phyloP scores from a whole-genome alignment of 352 stramenopile species.

The Phytopythium boreale region DNA sequence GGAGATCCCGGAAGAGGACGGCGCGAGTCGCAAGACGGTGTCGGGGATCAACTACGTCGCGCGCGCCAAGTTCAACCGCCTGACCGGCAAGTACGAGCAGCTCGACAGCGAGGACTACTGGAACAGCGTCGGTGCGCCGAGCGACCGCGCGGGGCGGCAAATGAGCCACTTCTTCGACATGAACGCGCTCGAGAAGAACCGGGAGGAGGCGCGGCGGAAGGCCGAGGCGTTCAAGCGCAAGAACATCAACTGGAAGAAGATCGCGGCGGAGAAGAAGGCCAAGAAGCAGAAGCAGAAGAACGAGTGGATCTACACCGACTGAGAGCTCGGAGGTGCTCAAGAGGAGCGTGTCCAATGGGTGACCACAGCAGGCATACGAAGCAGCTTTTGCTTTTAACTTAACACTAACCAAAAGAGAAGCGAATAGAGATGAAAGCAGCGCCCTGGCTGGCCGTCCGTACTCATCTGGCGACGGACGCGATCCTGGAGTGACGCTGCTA shows the following conservation, averaged over 20 bases:
- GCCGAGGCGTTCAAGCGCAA: constrained; percentile 84
- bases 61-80: constrained; percentile 74
- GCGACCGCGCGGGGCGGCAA: constrained; percentile 71
- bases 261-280: constrained; percentile 80
- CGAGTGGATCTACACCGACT: constrained; percentile 85
- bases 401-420: background rate
- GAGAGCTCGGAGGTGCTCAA: constrained; percentile 6
- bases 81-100: constrained; percentile 74
- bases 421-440: background rate
- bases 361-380: background rate
- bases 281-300: constrained; percentile 85
- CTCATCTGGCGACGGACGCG: background rate
- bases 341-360: background rate
- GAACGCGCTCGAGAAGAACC: constrained; percentile 74
- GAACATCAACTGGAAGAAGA: constrained; percentile 87
- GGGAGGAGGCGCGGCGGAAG: constrained; percentile 64
- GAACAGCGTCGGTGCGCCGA: constrained; percentile 46
- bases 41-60: constrained; percentile 66
- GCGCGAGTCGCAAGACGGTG: constrained; percentile 29
- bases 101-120: constrained; percentile 67
- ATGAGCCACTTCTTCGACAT: constrained; percentile 90
- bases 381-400: constrained; percentile 3
- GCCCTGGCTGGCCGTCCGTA: background rate
- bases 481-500: constrained; percentile 15
- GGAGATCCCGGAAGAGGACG: constrained; percentile 25